Percentiles rank a stretch among this genome's conserved stretches.
Conservation (phyloP, 306 rosid species). For the Medicago arabica region DNA sequence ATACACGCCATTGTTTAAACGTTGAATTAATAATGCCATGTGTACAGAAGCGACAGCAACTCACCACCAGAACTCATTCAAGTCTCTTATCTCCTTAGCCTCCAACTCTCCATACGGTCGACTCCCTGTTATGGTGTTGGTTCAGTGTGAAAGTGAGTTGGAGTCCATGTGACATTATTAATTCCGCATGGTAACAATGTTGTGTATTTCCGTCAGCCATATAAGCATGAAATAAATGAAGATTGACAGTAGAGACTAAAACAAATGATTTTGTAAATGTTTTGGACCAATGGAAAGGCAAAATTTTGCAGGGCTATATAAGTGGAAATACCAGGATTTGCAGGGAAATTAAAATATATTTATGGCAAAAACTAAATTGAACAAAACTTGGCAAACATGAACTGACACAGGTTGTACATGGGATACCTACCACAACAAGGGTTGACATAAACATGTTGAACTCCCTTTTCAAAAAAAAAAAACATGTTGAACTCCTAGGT, state of each 20-base stretch:
- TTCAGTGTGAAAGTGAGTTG: not conserved
- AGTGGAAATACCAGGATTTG: not conserved
- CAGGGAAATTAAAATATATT: not conserved
- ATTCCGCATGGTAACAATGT: not conserved
- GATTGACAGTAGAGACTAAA: not conserved
- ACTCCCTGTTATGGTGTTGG: not conserved
- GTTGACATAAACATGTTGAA: conserved; percentile 19
- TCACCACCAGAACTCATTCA: not conserved
- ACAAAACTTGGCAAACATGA: conserved; percentile 29
- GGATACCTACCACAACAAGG: conserved; percentile 6
- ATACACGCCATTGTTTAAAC: not conserved
- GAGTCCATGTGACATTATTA: not conserved
- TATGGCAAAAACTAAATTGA: conserved; percentile 18
- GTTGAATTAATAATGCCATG: not conserved
- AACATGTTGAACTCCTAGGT: conserved; percentile 24
- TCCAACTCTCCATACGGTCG: not conserved
- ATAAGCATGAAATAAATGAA: not conserved
- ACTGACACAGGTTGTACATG: conserved; percentile 19
- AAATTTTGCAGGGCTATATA: not conserved
- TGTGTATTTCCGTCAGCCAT: not conserved
- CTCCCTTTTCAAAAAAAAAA: no score
- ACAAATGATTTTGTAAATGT: not conserved
- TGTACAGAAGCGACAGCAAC: not conserved
- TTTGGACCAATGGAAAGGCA: not conserved
- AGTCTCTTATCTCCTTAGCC: not conserved